Evolutionary conservation across 2,329 filamentous ascomycete genomes (phyloP).

Genomic region (Zymoseptoria crescenta): DNA sequence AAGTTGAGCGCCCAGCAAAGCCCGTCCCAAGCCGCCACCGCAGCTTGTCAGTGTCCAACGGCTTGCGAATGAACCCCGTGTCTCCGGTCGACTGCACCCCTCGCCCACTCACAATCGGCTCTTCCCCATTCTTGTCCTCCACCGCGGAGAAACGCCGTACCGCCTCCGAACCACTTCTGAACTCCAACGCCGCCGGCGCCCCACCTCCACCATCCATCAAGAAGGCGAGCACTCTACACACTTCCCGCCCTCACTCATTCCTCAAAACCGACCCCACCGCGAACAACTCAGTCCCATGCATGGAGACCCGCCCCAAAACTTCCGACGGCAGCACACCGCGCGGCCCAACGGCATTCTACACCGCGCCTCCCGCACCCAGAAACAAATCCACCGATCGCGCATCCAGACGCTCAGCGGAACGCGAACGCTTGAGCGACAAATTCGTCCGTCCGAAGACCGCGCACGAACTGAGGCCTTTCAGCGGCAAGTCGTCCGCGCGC

Average conservation of each 20-base stretch:
- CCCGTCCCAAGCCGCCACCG: slow-evolving; percentile 17
- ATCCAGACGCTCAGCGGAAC: background rate
- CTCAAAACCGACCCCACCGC: slow-evolving; percentile 11
- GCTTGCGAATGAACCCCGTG: slow-evolving; percentile 27
- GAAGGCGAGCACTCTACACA: background rate
- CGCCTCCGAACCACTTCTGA: background rate
- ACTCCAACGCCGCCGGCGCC: background rate
- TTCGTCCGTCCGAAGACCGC: background rate
- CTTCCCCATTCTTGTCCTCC: background rate
- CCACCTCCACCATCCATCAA: background rate
- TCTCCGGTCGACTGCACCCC: slow-evolving; percentile 14
- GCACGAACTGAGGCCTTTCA: background rate
- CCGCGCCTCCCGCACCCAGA: background rate
- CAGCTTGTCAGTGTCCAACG: slow-evolving; percentile 19
- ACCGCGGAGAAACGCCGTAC: background rate
- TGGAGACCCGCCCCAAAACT: background rate
- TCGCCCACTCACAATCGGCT: background rate
- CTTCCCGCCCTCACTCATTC: slow-evolving; percentile 5
- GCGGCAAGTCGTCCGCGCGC: too few species aligned
- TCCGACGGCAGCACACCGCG: background rate
- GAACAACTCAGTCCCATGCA: too few species aligned
- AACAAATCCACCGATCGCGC: background rate
- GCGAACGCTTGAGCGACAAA: background rate
- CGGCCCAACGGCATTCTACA: background rate
- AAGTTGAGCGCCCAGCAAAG: slow-evolving; percentile 17